A percentile compares a stretch with the other conserved stretches of the same genome.
Conservation (phyloP, 1,284 basidiomycete genomes). For the Cystobasidium sp. region DNA sequence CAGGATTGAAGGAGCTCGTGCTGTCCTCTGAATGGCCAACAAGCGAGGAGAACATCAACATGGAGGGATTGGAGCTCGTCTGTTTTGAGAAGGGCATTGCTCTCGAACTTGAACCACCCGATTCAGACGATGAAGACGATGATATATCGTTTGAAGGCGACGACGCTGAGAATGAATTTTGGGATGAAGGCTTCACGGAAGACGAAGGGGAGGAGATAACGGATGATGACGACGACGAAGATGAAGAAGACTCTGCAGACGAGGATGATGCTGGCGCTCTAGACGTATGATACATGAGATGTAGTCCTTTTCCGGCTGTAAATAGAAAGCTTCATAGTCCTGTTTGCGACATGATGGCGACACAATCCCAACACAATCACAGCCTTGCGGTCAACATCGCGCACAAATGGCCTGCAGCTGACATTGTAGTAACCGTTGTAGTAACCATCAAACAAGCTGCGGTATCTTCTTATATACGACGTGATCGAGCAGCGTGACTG, state of each 20-base stretch:
- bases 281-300: neutral
- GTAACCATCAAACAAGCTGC: too few relatives aligned
- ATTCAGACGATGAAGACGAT: conserved; percentile 37
- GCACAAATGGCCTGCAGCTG: too few relatives aligned
- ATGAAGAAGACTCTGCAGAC: conserved; percentile 9
- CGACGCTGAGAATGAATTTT: conserved; percentile 49
- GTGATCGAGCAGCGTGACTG: too few relatives aligned
- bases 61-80: conserved; percentile 30
- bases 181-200: conserved; percentile 46
- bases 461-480: too few relatives aligned
- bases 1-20: conserved; percentile 25
- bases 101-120: conserved; percentile 12
- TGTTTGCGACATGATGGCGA: too few relatives aligned
- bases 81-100: conserved; percentile 37
- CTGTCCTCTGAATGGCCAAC: conserved; percentile 32
- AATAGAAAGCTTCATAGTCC: too few relatives aligned
- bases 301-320: neutral
- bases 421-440: too few relatives aligned
- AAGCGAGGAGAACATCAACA: neutral
- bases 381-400: too few relatives aligned
- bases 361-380: too few relatives aligned
- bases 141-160: conserved; percentile 41
- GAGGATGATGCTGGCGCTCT: neutral
- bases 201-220: conserved; percentile 45
- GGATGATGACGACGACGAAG: conserved; percentile 21